Evolutionary conservation across 1,284 basidiomycete species (phyloP).

Genomic region (Boletus holoroseus): DNA sequence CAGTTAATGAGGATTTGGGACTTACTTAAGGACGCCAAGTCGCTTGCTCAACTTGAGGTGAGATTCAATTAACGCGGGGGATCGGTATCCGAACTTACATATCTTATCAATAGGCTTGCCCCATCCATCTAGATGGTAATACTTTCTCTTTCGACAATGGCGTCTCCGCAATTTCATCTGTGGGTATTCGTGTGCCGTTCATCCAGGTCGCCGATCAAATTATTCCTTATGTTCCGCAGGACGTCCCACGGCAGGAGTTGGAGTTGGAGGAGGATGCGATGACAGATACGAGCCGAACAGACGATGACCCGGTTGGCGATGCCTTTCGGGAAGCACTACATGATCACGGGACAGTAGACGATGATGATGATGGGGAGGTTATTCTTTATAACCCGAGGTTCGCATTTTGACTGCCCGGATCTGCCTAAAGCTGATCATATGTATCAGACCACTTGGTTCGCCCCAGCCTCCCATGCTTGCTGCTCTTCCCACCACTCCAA

Average conservation of each 20-base stretch:
- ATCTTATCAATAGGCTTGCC: conserved; percentile 24
- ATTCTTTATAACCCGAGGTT: conserved; percentile 64
- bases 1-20: conserved; percentile 91
- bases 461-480: conserved; percentile 22
- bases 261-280: conserved; percentile 57
- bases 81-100: conserved; percentile 15
- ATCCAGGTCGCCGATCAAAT: conserved; percentile 17
- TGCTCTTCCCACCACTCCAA: conserved; percentile 24
- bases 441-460: conserved; percentile 35
- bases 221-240: conserved; percentile 6
- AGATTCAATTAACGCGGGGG: conserved; percentile 19
- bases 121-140: conserved; percentile 23
- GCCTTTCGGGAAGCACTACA: conserved; percentile 65
- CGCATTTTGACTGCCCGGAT: conserved; percentile 10
- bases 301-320: conserved; percentile 76
- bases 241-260: conserved; percentile 1
- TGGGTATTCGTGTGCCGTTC: neutral
- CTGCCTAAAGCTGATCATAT: conserved; percentile 8
- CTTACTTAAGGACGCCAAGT: conserved; percentile 70
- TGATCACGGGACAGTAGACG: conserved; percentile 33
- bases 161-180: conserved; percentile 8
- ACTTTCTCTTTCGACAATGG: conserved; percentile 18
- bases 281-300: conserved; percentile 64
- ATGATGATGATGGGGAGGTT: conserved; percentile 51
- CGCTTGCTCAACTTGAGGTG: conserved; percentile 57